These are phyloP conservation scores for Didymella segeticola DNA, from an alignment of 2,329 filamentous ascomycete species.

Conservation along the genomic window DNA sequence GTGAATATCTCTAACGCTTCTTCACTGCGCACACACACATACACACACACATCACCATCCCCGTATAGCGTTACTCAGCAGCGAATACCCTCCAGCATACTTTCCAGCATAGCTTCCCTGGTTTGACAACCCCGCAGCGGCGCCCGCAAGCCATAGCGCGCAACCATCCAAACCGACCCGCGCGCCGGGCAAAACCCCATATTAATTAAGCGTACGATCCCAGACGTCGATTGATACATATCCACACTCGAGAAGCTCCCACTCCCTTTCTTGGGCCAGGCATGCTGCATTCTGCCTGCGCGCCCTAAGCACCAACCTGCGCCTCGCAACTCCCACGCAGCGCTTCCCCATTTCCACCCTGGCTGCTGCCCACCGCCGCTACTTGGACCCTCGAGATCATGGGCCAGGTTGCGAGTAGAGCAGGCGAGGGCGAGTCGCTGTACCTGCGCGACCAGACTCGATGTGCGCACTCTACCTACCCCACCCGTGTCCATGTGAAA, in stretches of 20 bases:
- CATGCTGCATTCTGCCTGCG: slow-evolving; percentile 36
- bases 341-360: slow-evolving; percentile 21
- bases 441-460: slow-evolving; percentile 91
- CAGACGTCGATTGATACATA: slow-evolving; percentile 20
- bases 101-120: too few species aligned
- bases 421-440: slow-evolving; percentile 76
- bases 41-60: slow-evolving; percentile 1
- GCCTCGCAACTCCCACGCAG: slow-evolving; percentile 26
- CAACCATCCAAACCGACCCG: slow-evolving; percentile 10
- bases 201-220: slow-evolving; percentile 39
- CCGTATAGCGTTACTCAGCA: slow-evolving; percentile 14
- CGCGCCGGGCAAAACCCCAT: slow-evolving; percentile 37
- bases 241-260: slow-evolving; percentile 18
- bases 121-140: slow-evolving; percentile 21
- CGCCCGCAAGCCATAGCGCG: slow-evolving; percentile 27
- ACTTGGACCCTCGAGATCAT: slow-evolving; percentile 58
- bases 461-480: slow-evolving; percentile 67
- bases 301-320: slow-evolving; percentile 30
- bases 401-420: slow-evolving; percentile 90
- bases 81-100: neutral
- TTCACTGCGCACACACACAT: too few species aligned
- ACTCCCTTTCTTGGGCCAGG: slow-evolving; percentile 29
- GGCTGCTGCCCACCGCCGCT: slow-evolving; percentile 19
- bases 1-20: neutral
- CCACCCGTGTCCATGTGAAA: neutral